phyloP scores from a whole-genome alignment of 805 yeast species.

The Cyberlindnera japonica region DNA sequence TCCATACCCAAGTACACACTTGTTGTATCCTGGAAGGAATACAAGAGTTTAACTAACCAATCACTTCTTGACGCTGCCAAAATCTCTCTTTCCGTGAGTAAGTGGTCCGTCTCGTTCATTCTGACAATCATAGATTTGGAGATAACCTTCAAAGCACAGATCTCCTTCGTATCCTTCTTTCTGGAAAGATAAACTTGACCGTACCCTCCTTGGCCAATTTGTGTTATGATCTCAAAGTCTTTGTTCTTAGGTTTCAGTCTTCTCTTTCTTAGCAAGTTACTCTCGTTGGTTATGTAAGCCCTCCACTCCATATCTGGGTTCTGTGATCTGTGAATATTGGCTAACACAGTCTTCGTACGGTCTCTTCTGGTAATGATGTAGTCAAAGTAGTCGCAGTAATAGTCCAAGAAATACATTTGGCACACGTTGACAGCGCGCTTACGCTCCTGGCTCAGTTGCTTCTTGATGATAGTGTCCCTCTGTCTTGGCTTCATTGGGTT shows the following conservation, averaged over 20 bases:
- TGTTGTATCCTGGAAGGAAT: conserved; percentile 92
- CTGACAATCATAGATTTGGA: conserved; percentile 82
- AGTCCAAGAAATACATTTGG: conserved; percentile 89
- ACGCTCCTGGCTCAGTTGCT: conserved; percentile 45
- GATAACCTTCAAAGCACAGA: conserved; percentile 90
- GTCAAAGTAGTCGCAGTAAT: conserved; percentile 93
- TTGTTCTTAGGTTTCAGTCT: conserved; percentile 90
- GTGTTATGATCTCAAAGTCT: conserved; percentile 94
- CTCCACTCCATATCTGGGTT: conserved; percentile 55
- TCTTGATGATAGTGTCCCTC: conserved; percentile 7
- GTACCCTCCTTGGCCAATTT: conserved; percentile 99
- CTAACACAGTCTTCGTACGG: conserved; percentile 68
- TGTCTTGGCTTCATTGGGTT: conserved; percentile 16
- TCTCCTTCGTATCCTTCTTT: conserved; percentile 89
- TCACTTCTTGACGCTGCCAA: conserved; percentile 93
- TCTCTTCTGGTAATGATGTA: conserved; percentile 85
- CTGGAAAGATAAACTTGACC: conserved; percentile 98
- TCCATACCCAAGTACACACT: conserved; percentile 96
- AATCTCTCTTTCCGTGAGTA: conserved; percentile 93
- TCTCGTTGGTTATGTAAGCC: conserved; percentile 77
- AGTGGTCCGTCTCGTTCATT: conserved; percentile 93
- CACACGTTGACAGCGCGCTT: conserved; percentile 86
- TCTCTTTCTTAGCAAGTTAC: conserved; percentile 80
- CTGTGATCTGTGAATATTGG: conserved; percentile 41
- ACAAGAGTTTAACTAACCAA: conserved; percentile 90